Evolutionary conservation across 768 basidiomycete species (phyloP), one percentile per base, ranked within the genome.

Genomic region (Hericium erinaceus): DNA sequence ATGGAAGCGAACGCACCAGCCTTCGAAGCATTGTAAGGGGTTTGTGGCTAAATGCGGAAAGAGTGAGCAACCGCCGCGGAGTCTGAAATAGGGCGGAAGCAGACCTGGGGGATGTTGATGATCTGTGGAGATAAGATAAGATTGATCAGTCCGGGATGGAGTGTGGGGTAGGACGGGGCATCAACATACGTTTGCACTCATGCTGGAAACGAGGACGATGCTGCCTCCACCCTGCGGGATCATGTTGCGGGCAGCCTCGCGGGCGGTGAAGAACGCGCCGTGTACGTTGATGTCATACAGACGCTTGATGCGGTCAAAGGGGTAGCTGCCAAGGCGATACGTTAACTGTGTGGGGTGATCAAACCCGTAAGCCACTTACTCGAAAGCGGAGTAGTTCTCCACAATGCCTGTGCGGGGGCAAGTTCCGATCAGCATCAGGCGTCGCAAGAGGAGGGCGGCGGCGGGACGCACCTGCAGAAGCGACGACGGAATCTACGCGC

Each of bases 1-100:
- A 16, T n/a, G 13, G 18, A 48, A 12, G 11, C 20, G 12, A 39
- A 65, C 77, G 65, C 64, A 85, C 87, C 91, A 39, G 92, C 92
- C 75, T 95, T 98, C 18, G 93, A 95, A 9, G 91, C 89, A 71
- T 98, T 98, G 71, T 98, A 98, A 0, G 95, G 93, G 4, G 91
- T 89, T 78, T 98, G 95, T 44, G 81, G 82, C 81, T 92, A 68
- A 24, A 55, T 26, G 38, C 15, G 44, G 28, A 28, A 37, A 52
- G 39, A 39, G 20, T 38, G 22, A 26, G 44, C 52, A 39, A 39
- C 16, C 16, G 46, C 15, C 12, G 41, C 12, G 24, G n/a, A 39
- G 26, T 13, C 15, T 41, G 18, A 40, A 33, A 56, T n/a, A 52
- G 18, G 49, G 24, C 44, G 8, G 39, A 57, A 4, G 57, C 68